Percentiles rank a stretch among this genome's conserved stretches.
These are phyloP conservation scores for Hypocreales sp. DNA, from an alignment of 2,329 filamentous ascomycete genomes.

Conservation along the genomic window DNA sequence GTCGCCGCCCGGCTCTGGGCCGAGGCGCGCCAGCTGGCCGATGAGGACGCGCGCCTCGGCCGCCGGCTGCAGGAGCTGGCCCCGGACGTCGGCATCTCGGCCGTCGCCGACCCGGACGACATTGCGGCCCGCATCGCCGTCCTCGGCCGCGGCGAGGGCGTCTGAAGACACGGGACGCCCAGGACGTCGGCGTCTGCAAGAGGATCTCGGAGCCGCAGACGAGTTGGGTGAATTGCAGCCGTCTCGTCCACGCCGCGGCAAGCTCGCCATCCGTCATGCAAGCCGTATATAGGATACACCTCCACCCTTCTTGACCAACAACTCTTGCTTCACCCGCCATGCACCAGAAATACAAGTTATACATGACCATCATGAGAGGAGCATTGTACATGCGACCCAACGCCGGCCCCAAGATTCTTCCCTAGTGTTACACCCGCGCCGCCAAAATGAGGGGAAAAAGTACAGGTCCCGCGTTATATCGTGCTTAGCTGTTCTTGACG, in stretches of 20 bases:
- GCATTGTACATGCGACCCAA: slow-evolving; percentile 26
- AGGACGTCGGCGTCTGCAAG: too few species aligned
- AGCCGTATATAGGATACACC: too few species aligned
- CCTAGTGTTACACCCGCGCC: slow-evolving; percentile 2
- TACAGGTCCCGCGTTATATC: neutral
- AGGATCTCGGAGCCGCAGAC: too few species aligned
- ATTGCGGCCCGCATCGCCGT: neutral
- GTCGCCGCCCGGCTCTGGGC: slow-evolving; percentile 4
- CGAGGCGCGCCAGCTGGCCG: slow-evolving; percentile 4
- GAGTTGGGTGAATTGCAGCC: too few species aligned
- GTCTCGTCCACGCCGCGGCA: too few species aligned
- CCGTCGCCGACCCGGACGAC: slow-evolving; percentile 1
- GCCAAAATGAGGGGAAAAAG: neutral
- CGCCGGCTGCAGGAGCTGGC: slow-evolving; percentile 1
- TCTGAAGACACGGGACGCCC: too few species aligned
- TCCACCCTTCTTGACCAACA: too few species aligned
- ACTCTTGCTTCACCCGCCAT: too few species aligned
- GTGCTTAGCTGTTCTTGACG: slow-evolving; percentile 67
- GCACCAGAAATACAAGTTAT: slow-evolving; percentile 5
- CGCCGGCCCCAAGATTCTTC: slow-evolving; percentile 13
- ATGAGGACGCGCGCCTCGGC: slow-evolving; percentile 1
- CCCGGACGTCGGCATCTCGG: slow-evolving; percentile 1
- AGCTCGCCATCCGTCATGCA: too few species aligned
- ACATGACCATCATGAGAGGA: slow-evolving; percentile 24
- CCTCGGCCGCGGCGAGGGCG: too few species aligned